phyloP scores from a whole-genome alignment of 1,139 yeast species.

The Geotrichum aggregatum region DNA sequence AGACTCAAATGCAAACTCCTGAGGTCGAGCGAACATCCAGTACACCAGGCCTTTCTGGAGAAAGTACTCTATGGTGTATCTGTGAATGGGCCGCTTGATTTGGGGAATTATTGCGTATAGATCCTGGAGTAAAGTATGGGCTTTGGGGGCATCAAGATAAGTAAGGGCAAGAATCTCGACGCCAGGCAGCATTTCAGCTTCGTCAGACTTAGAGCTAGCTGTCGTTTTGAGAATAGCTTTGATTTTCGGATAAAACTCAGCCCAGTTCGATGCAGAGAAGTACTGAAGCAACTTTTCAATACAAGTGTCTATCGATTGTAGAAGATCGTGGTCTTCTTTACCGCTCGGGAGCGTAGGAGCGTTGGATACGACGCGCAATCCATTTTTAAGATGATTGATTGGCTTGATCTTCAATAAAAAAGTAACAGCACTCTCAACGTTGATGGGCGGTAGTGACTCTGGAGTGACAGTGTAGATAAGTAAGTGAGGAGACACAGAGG shows the following conservation, averaged over 20 bases:
- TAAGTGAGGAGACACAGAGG: conserved; percentile 17
- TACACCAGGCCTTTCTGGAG: conserved; percentile 49
- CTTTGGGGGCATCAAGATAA: conserved; percentile 45
- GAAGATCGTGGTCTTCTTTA: conserved; percentile 20
- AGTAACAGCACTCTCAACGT: conserved; percentile 24
- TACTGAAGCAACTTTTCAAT: conserved; percentile 48
- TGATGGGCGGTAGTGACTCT: conserved; percentile 9
- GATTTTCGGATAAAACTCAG: conserved; percentile 34
- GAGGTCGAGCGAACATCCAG: conserved; percentile 40
- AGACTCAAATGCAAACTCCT: conserved; percentile 9
- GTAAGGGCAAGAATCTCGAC: conserved; percentile 51
- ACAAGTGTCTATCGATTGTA: conserved; percentile 47
- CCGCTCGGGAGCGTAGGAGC: background rate
- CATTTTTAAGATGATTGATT: conserved; percentile 14
- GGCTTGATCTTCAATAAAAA: conserved; percentile 21
- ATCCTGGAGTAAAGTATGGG: conserved; percentile 43
- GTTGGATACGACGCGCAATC: conserved; percentile 16
- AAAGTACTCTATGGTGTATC: conserved; percentile 51
- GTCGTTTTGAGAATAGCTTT: conserved; percentile 16
- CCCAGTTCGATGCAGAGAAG: conserved; percentile 55
- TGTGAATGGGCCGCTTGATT: conserved; percentile 53
- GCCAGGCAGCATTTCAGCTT: conserved; percentile 45
- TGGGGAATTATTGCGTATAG: conserved; percentile 44
- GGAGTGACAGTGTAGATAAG: conserved; percentile 18
- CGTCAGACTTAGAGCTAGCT: conserved; percentile 14